These are phyloP conservation scores for Kokia cookei DNA, from an alignment of 441 rosid species.

Conservation along the genomic window DNA sequence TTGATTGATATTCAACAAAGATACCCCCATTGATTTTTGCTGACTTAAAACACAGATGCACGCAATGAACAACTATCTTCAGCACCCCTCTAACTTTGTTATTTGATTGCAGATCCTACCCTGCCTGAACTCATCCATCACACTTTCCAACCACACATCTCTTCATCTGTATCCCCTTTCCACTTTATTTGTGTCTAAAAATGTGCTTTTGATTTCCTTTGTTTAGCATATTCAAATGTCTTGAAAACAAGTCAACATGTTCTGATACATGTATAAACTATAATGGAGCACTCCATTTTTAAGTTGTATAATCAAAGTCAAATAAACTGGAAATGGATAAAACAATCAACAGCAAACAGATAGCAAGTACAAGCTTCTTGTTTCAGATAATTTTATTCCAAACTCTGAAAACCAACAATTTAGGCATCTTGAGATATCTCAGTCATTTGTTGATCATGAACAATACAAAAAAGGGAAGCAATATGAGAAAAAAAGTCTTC, in stretches of 20 bases:
- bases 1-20: no score
- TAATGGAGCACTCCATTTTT: neutral
- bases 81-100: no score
- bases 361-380: conserved; percentile 8
- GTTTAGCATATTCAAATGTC: neutral
- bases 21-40: no score
- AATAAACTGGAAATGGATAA: neutral
- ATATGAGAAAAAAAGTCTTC: neutral
- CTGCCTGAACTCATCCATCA: no score
- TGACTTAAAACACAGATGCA: no score
- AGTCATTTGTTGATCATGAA: conserved; percentile 12
- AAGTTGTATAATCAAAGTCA: neutral
- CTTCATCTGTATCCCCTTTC: no score
- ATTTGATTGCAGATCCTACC: no score
- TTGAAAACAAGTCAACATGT: neutral
- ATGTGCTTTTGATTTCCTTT: neutral
- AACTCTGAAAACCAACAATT: conserved; percentile 5
- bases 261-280: neutral
- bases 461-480: conserved; percentile 5
- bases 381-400: conserved; percentile 23
- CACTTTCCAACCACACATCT: no score
- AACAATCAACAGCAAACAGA: neutral
- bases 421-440: conserved; percentile 5
- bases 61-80: no score
- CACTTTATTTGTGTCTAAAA: neutral